Conservation (phyloP, 2,329 filamentous ascomycete genomes). For the Sarocladium oryzae region DNA sequence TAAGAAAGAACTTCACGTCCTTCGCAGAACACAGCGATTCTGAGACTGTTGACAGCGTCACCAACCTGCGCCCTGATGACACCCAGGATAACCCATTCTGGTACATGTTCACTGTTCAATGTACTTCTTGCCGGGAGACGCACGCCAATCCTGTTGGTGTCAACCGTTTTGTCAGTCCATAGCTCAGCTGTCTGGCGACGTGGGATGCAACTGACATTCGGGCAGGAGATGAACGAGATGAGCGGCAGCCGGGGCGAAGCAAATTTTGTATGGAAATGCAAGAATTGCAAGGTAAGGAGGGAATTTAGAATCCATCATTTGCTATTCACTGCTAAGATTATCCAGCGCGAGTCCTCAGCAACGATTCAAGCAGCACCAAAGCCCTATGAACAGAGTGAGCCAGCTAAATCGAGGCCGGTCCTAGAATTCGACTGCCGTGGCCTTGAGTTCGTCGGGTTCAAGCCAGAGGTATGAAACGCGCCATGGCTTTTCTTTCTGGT, state of each 20-base stretch:
- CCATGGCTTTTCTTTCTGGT: no score
- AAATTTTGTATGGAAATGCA: constrained; percentile 99
- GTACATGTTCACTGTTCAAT: constrained; percentile 97
- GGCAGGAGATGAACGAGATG: constrained; percentile 79
- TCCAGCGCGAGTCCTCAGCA: constrained; percentile 75
- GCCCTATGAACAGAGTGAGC: constrained; percentile 64
- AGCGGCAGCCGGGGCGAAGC: constrained; percentile 91
- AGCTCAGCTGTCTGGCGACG: background rate
- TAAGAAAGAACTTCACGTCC: constrained; percentile 30
- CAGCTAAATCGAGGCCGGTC: constrained; percentile 69
- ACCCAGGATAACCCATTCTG: constrained; percentile 78
- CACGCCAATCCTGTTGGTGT: constrained; percentile 83
- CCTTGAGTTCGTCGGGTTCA: constrained; percentile 86
- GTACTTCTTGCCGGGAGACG: constrained; percentile 90
- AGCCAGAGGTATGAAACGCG: constrained; percentile 76
- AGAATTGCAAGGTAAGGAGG: constrained; percentile 78
- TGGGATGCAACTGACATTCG: background rate
- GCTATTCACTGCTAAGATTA: background rate
- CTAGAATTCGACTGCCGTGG: constrained; percentile 92
- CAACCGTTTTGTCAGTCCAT: constrained; percentile 70
- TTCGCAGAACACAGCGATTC: background rate
- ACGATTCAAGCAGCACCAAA: constrained; percentile 70
- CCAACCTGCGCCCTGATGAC: constrained; percentile 79
- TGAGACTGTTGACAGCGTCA: constrained; percentile 59
- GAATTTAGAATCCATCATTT: background rate